Percentiles rank a stretch among this genome's conserved stretches.
Conservation (phyloP, 306 rosid genomes). For the Herpetospermum pedunculosum region DNA sequence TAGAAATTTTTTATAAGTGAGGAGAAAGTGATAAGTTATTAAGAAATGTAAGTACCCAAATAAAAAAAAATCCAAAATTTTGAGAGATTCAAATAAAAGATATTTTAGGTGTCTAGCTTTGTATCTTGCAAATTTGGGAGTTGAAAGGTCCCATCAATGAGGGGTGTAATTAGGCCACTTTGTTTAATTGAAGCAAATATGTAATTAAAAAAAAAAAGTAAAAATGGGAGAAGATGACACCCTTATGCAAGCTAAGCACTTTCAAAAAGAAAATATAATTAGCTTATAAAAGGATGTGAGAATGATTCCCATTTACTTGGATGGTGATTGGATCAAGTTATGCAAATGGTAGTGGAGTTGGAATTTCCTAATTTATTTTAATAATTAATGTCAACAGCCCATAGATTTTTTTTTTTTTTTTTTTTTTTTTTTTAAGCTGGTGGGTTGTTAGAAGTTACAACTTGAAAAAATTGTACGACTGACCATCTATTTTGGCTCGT, state of each 20-base stretch:
- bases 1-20: too few relatives aligned
- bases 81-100: too few relatives aligned
- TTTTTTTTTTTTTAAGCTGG: too few relatives aligned
- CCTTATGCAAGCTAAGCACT: neutral
- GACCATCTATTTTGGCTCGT: too few relatives aligned
- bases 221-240: neutral
- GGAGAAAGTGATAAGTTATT: too few relatives aligned
- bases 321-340: neutral
- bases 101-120: too few relatives aligned
- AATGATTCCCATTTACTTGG: conserved; percentile 2
- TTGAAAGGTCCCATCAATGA: neutral
- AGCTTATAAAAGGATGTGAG: neutral
- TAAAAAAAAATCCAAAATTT: too few relatives aligned
- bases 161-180: neutral
- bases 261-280: neutral
- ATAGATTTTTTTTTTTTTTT: too few relatives aligned
- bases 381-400: neutral
- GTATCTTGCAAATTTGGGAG: too few relatives aligned
- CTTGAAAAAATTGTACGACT: too few relatives aligned
- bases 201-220: neutral
- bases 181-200: neutral
- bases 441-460: too few relatives aligned
- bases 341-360: conserved; percentile 4
- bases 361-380: neutral
- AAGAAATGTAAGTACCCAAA: too few relatives aligned